Conservation (phyloP, 257 asterid species). For the Salvia rosmarinus region DNA sequence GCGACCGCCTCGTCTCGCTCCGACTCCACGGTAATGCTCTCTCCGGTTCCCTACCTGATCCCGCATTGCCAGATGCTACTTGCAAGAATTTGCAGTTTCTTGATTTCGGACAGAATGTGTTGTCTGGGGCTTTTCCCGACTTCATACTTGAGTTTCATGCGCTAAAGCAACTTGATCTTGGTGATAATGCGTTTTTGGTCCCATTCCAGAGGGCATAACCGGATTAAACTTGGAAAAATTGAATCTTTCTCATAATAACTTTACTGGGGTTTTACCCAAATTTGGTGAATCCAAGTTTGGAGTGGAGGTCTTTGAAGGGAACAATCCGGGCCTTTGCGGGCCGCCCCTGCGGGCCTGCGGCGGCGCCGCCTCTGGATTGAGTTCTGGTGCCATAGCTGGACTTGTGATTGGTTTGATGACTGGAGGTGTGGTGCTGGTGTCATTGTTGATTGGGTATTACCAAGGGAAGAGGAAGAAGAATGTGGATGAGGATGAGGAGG, state of each 20-base stretch:
- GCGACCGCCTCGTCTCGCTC: slow-evolving; percentile 72
- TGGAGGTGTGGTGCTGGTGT: slow-evolving; percentile 78
- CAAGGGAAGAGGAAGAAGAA: slow-evolving; percentile 80
- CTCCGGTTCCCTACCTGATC: slow-evolving; percentile 76
- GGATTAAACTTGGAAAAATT: slow-evolving; percentile 64
- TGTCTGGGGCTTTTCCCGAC: slow-evolving; percentile 75
- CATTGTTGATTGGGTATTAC: slow-evolving; percentile 79
- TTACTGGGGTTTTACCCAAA: slow-evolving; percentile 82
- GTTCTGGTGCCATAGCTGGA: slow-evolving; percentile 91
- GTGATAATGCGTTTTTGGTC: slow-evolving; percentile 63
- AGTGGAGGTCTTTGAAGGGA: slow-evolving; percentile 75
- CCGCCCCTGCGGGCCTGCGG: slow-evolving; percentile 64
- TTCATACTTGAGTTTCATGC: slow-evolving; percentile 57
- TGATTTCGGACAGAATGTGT: slow-evolving; percentile 77
- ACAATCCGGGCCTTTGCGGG: slow-evolving; percentile 82
- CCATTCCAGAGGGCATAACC: slow-evolving; percentile 57
- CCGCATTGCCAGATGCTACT: slow-evolving; percentile 74
- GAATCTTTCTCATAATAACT: slow-evolving; percentile 92
- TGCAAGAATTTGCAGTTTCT: slow-evolving; percentile 70
- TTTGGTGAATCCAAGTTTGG: slow-evolving; percentile 74
- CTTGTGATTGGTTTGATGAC: slow-evolving; percentile 88
- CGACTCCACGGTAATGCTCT: slow-evolving; percentile 74
- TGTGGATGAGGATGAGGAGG: slow-evolving; percentile 68
- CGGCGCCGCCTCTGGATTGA: slow-evolving; percentile 64
- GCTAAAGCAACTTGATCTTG: slow-evolving; percentile 78